Evolutionary conservation across 495 filamentous ascomycete genomes (phyloP).

Genomic region (Neurospora sp.): DNA sequence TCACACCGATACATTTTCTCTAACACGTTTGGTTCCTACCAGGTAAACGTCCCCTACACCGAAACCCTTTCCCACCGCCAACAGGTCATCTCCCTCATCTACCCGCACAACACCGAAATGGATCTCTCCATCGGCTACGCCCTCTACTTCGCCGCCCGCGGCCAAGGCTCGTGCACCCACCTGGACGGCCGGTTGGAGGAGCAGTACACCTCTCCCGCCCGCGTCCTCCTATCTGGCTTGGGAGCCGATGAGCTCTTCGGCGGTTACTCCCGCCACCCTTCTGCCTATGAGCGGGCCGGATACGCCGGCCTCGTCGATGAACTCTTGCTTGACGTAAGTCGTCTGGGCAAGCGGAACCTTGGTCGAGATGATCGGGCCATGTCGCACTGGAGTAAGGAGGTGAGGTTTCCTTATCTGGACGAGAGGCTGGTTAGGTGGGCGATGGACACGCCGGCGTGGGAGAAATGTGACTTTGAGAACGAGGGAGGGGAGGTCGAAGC

Average conservation of each 20-base stretch:
- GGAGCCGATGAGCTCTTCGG: slow-evolving; percentile 95
- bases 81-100: slow-evolving; percentile 63
- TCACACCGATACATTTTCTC: not conserved
- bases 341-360: slow-evolving; percentile 86
- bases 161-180: slow-evolving; percentile 44
- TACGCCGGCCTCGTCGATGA: slow-evolving; percentile 68
- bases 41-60: slow-evolving; percentile 74
- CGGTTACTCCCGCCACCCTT: slow-evolving; percentile 78
- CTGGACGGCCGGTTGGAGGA: not conserved
- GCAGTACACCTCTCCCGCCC: slow-evolving; percentile 58
- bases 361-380: slow-evolving; percentile 90
- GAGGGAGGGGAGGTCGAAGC: slow-evolving; percentile 46
- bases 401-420: slow-evolving; percentile 85
- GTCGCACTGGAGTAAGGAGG: slow-evolving; percentile 81
- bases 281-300: slow-evolving; percentile 57
- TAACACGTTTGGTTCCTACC: not conserved
- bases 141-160: slow-evolving; percentile 86
- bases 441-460: slow-evolving; percentile 58
- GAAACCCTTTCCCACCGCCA: slow-evolving; percentile 62
- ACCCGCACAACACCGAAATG: slow-evolving; percentile 97
- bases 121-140: slow-evolving; percentile 92
- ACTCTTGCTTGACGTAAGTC: slow-evolving; percentile 73
- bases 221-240: slow-evolving; percentile 83
- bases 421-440: slow-evolving; percentile 79
- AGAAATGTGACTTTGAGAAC: slow-evolving; percentile 72